phyloP scores from a whole-genome alignment of 441 rosid genomes.

The Erodium texanum region DNA sequence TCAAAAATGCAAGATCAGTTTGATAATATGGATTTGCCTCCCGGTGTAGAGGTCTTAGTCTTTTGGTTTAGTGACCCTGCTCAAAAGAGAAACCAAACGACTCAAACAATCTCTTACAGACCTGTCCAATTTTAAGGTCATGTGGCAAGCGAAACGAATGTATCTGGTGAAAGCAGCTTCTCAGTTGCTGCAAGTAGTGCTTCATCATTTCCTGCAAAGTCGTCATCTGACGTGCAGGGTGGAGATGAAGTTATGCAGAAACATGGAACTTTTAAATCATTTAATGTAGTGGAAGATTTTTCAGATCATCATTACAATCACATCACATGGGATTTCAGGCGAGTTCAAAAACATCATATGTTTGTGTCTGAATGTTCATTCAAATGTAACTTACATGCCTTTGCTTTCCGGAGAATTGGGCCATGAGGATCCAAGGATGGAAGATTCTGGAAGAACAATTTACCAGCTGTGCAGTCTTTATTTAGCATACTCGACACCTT shows the following conservation, averaged over 20 bases:
- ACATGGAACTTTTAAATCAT: conserved; percentile 30
- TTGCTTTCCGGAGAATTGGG: conserved; percentile 43
- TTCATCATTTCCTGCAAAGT: too few relatives aligned
- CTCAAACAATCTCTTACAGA: conserved; percentile 9
- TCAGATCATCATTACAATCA: conserved; percentile 41
- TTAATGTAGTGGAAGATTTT: conserved; percentile 47
- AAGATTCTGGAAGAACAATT: conserved; percentile 39
- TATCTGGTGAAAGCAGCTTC: conserved; percentile 10
- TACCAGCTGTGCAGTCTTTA: conserved; percentile 30
- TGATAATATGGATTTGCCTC: conserved; percentile 48
- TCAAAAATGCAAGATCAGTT: conserved; percentile 35
- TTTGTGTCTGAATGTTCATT: not conserved
- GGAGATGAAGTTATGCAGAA: conserved; percentile 17
- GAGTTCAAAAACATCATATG: conserved; percentile 5
- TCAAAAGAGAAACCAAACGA: conserved; percentile 16
- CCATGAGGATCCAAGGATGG: conserved; percentile 50
- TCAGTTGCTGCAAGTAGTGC: conserved; percentile 6
- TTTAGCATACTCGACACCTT: not conserved
- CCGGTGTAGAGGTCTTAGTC: conserved; percentile 44
- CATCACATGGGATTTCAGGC: conserved; percentile 29
- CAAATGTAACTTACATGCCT: too few relatives aligned
- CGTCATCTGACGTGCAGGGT: conserved; percentile 14
- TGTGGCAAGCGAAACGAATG: not conserved
- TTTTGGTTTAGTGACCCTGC: conserved; percentile 37
- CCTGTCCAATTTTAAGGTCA: conserved; percentile 5